These are phyloP conservation scores for Crithidia fasciculata DNA, from an alignment of 208 protist species.

Conservation along the genomic window DNA sequence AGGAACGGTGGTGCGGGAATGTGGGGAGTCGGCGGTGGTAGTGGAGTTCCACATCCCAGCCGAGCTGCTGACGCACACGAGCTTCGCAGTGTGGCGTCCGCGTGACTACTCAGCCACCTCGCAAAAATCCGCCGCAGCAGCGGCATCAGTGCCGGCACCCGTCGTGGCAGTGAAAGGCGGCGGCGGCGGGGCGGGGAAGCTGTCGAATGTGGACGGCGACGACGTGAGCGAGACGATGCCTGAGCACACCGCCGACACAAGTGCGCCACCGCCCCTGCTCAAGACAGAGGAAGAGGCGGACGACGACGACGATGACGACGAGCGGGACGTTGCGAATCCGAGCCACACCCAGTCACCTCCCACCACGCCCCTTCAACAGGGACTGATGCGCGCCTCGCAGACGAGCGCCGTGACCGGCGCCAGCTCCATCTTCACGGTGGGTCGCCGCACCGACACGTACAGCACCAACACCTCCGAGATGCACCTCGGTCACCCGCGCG, in stretches of 20 bases:
- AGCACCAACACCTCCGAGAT: background rate
- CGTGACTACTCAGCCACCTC: background rate
- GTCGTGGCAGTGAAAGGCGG: background rate
- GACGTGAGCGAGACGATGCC: slow-evolving; percentile 2
- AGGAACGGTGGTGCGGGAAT: slow-evolving; percentile 24
- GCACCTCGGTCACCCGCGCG: background rate
- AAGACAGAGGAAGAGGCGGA: too few relatives aligned
- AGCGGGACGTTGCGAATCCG: background rate
- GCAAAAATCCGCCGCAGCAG: background rate
- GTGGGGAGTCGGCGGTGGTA: slow-evolving; percentile 25
- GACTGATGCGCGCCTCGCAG: background rate
- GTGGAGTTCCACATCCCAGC: slow-evolving; percentile 27
- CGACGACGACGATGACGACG: background rate
- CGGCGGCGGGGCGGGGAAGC: background rate
- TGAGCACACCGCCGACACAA: background rate
- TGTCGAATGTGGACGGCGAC: background rate
- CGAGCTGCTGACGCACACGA: slow-evolving; percentile 11
- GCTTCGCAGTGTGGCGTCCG: slow-evolving; percentile 20
- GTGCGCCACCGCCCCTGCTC: background rate
- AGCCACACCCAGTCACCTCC: background rate
- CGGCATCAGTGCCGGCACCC: background rate
- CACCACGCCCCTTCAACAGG: background rate
- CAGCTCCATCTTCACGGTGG: slow-evolving; percentile 3
- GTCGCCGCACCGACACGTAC: background rate
- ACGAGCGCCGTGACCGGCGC: background rate